phyloP scores from a whole-genome alignment of 495 filamentous ascomycete genomes.

The Collariella sp. region DNA sequence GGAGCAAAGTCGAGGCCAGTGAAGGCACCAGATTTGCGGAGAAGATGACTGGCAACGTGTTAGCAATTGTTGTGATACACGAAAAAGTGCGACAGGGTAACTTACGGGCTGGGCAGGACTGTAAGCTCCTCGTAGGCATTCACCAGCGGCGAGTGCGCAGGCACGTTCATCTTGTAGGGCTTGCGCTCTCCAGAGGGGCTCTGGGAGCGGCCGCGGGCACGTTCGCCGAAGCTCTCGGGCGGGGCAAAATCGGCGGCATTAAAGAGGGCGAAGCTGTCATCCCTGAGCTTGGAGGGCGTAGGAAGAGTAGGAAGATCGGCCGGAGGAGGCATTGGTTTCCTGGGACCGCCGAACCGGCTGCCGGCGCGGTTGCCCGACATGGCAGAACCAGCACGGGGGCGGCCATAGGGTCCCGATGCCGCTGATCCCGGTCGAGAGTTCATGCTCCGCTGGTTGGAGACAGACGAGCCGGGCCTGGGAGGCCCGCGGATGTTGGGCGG shows the following conservation, averaged over 20 bases:
- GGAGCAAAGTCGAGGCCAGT: conserved; percentile 94
- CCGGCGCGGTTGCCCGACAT: conserved; percentile 29
- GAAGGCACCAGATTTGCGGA: conserved; percentile 84
- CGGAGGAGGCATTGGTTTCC: conserved; percentile 65
- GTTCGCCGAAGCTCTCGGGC: conserved; percentile 57
- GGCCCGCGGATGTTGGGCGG: conserved; percentile 30
- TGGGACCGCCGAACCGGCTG: conserved; percentile 23
- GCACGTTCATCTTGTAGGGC: conserved; percentile 62
- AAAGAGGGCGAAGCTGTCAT: conserved; percentile 65
- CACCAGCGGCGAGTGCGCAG: conserved; percentile 65
- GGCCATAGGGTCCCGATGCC: conserved; percentile 50
- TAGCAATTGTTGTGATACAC: conserved; percentile 12
- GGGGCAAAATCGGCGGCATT: conserved; percentile 80
- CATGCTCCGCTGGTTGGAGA: conserved; percentile 31
- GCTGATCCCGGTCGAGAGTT: conserved; percentile 55
- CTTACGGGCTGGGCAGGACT: conserved; percentile 84
- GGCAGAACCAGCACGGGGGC: conserved; percentile 34
- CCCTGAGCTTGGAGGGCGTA: conserved; percentile 75
- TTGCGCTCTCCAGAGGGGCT: conserved; percentile 68
- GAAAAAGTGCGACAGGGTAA: too few species aligned
- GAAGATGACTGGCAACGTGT: conserved; percentile 51
- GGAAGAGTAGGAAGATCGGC: conserved; percentile 65
- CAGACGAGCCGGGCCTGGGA: conserved; percentile 37
- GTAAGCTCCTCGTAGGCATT: conserved; percentile 82
- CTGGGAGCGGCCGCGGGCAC: conserved; percentile 63